Conservation (phyloP, 2,329 filamentous ascomycete genomes). For the Erysiphe pulchra region DNA sequence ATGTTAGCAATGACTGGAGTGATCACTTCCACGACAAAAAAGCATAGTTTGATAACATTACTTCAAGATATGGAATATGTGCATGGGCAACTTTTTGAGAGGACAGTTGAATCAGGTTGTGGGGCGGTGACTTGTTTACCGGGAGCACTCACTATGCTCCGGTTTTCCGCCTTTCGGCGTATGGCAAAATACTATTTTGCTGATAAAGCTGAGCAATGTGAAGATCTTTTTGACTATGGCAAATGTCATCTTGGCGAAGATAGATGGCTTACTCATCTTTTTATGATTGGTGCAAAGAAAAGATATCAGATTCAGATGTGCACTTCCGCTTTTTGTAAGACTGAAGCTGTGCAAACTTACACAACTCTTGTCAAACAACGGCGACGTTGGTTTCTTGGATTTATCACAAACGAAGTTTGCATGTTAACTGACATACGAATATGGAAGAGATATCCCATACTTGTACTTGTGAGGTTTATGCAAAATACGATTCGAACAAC, state of each 20-base stretch:
- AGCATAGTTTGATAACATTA: slow-evolving; percentile 69
- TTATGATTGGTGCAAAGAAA: slow-evolving; percentile 92
- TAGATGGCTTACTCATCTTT: slow-evolving; percentile 87
- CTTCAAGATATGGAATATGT: slow-evolving; percentile 97
- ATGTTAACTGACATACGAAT: slow-evolving; percentile 89
- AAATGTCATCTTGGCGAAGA: slow-evolving; percentile 93
- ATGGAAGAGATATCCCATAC: slow-evolving; percentile 72
- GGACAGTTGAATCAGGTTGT: slow-evolving; percentile 82
- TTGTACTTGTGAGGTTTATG: slow-evolving; percentile 72
- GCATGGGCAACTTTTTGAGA: slow-evolving; percentile 86
- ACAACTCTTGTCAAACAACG: slow-evolving; percentile 74
- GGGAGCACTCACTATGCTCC: slow-evolving; percentile 80
- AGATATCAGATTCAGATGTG: slow-evolving; percentile 95
- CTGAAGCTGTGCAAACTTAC: slow-evolving; percentile 81
- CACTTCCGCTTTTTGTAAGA: slow-evolving; percentile 94
- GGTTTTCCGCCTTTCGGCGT: slow-evolving; percentile 82
- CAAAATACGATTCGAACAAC: slow-evolving; percentile 94
- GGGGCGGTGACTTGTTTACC: slow-evolving; percentile 87
- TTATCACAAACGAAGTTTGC: slow-evolving; percentile 93
- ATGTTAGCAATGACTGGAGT: slow-evolving; percentile 97
- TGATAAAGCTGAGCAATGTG: slow-evolving; percentile 83
- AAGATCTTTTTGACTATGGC: slow-evolving; percentile 87
- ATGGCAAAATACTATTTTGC: slow-evolving; percentile 99
- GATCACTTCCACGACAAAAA: slow-evolving; percentile 80
- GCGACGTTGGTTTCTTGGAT: slow-evolving; percentile 85